These are phyloP conservation scores for Aspergillus persii DNA, from an alignment of 2,329 filamentous ascomycete species.

Conservation along the genomic window DNA sequence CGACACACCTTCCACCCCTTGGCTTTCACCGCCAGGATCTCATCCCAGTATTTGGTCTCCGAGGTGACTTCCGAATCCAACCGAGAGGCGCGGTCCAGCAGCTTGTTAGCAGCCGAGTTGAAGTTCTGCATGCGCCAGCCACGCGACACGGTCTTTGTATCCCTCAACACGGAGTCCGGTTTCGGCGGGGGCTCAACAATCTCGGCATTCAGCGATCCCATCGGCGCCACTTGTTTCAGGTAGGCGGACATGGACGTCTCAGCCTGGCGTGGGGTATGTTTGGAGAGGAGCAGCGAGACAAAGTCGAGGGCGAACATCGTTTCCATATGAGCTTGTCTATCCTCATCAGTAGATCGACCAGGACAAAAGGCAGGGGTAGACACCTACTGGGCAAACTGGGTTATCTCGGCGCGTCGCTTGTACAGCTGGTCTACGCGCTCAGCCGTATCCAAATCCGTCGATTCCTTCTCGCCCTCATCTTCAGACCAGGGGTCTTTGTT, in stretches of 20 bases:
- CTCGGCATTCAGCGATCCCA: constrained; percentile 71
- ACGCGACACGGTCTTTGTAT: constrained; percentile 53
- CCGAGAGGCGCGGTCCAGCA: constrained; percentile 68
- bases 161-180: constrained; percentile 54
- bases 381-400: constrained; percentile 42
- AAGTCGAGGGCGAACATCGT: constrained; percentile 72
- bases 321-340: constrained; percentile 46
- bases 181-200: constrained; percentile 61
- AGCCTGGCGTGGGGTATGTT: constrained; percentile 70
- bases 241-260: constrained; percentile 67
- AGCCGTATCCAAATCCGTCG: constrained; percentile 34
- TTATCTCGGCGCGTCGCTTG: constrained; percentile 45
- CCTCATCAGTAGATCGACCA: constrained; percentile 2
- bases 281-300: constrained; percentile 78
- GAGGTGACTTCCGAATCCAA: constrained; percentile 73
- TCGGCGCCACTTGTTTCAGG: constrained; percentile 68
- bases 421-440: constrained; percentile 43
- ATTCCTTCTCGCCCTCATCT: constrained; percentile 34
- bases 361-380: neutral
- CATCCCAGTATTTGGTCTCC: constrained; percentile 86
- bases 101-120: constrained; percentile 68
- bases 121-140: constrained; percentile 80
- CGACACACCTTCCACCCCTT: constrained; percentile 84
- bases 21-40: constrained; percentile 75
- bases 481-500: constrained; percentile 50